Percentiles rank a stretch among this genome's conserved stretches.
These are phyloP conservation scores for Chimonanthus salicifolius DNA, from an alignment of 164 flowering plant genomes.

Conservation along the genomic window DNA sequence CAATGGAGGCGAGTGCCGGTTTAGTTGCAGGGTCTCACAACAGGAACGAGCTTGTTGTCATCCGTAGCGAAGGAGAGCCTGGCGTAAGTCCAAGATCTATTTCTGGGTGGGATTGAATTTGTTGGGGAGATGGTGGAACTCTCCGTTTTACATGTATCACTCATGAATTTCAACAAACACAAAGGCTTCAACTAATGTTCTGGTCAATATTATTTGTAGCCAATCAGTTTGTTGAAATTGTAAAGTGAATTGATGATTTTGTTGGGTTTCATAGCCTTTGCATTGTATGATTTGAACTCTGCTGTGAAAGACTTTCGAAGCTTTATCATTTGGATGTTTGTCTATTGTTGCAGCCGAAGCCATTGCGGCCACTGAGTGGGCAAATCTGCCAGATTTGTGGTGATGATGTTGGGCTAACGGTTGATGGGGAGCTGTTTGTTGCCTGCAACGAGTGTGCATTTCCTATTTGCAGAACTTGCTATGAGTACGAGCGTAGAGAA, in stretches of 20 bases:
- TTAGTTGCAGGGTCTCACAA: conserved; percentile 61
- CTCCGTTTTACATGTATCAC: neutral
- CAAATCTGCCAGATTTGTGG: conserved; percentile 58
- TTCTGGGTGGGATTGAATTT: neutral
- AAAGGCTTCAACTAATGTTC: no score
- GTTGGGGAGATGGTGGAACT: neutral
- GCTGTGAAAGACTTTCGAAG: no score
- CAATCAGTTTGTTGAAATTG: no score
- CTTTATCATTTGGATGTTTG: neutral
- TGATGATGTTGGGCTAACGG: conserved; percentile 46
- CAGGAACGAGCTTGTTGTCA: conserved; percentile 55
- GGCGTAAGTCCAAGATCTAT: conserved; percentile 23
- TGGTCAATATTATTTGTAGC: no score
- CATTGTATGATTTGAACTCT: no score
- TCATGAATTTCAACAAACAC: no score
- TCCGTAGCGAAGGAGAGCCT: conserved; percentile 42
- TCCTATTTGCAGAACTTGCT: conserved; percentile 53
- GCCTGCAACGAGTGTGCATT: conserved; percentile 65
- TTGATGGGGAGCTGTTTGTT: conserved; percentile 49
- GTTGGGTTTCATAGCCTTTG: no score
- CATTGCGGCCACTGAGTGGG: conserved; percentile 31
- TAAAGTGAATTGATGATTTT: no score
- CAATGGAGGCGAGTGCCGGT: conserved; percentile 59
- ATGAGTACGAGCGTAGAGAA: conserved; percentile 54
- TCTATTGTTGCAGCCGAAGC: conserved; percentile 26